Conservation (phyloP, 164 flowering plant genomes). For the Aristolochia contorta region DNA sequence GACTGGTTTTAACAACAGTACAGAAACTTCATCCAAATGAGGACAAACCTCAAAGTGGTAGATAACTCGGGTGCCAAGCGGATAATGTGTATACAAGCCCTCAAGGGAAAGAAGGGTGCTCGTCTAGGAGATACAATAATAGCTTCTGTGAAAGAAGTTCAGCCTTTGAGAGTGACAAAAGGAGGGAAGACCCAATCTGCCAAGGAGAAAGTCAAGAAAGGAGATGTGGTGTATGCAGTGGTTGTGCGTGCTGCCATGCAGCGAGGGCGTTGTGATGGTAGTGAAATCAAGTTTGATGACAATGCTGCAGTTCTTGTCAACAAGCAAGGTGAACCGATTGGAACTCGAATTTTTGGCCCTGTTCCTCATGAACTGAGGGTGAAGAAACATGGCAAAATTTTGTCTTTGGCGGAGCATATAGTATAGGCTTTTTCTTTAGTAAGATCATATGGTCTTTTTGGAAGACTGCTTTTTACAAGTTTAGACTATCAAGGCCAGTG, state of each 20-base stretch:
- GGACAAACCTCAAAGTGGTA: slow-evolving; percentile 82
- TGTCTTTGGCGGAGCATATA: slow-evolving; percentile 62
- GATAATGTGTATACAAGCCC: slow-evolving; percentile 78
- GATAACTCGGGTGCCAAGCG: slow-evolving; percentile 86
- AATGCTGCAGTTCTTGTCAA: slow-evolving; percentile 82
- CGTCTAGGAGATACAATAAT: slow-evolving; percentile 80
- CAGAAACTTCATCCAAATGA: slow-evolving; percentile 86
- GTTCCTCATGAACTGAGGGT: slow-evolving; percentile 81
- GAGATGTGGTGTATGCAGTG: slow-evolving; percentile 62
- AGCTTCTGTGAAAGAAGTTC: slow-evolving; percentile 86
- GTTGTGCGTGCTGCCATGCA: slow-evolving; percentile 96
- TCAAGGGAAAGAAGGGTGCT: slow-evolving; percentile 77
- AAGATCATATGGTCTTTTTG: too few relatives aligned
- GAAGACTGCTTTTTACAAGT: too few relatives aligned
- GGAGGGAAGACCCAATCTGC: slow-evolving; percentile 20
- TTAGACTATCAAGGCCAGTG: too few relatives aligned
- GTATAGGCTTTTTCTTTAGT: too few relatives aligned
- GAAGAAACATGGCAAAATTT: slow-evolving; percentile 83
- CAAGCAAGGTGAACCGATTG: slow-evolving; percentile 84
- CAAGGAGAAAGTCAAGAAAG: slow-evolving; percentile 48
- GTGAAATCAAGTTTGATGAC: slow-evolving; percentile 83
- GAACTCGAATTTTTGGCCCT: slow-evolving; percentile 83
- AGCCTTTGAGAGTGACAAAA: slow-evolving; percentile 78
- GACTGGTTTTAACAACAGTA: slow-evolving; percentile 48
- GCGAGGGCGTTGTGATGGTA: slow-evolving; percentile 74